Conservation (phyloP, 768 basidiomycete genomes). For the Leccinum disarticulatum region DNA sequence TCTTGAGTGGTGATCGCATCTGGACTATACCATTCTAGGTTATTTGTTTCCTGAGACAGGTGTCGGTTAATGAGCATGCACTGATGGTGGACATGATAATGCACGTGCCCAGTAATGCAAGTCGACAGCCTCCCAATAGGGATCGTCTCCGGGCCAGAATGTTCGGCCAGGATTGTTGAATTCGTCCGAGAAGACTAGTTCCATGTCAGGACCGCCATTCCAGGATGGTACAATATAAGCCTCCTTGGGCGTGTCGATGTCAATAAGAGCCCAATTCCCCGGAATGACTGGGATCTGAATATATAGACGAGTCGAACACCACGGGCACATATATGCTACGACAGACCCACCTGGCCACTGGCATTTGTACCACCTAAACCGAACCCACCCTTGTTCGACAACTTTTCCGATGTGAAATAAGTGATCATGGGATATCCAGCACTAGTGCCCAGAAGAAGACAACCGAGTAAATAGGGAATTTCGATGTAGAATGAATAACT, state of each 20-base stretch:
- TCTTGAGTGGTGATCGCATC: conserved; percentile 48
- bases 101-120: conserved; percentile 41
- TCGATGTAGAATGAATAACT: conserved; percentile 23
- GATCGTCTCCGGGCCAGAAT: conserved; percentile 83
- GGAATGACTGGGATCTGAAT: conserved; percentile 53
- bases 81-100: conserved; percentile 20
- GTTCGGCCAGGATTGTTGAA: conserved; percentile 74
- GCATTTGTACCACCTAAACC: conserved; percentile 76
- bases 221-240: conserved; percentile 55
- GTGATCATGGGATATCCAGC: conserved; percentile 46
- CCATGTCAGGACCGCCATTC: conserved; percentile 54
- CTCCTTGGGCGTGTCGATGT: conserved; percentile 56
- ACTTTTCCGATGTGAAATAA: conserved; percentile 32
- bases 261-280: conserved; percentile 58
- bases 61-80: conserved; percentile 30
- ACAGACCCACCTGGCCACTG: conserved; percentile 58
- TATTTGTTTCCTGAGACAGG: conserved; percentile 37
- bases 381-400: conserved; percentile 41
- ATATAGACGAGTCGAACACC: background rate
- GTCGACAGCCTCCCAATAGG: conserved; percentile 70
- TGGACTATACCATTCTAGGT: conserved; percentile 61
- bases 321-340: background rate
- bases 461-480: background rate
- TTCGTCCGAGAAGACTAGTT: conserved; percentile 78
- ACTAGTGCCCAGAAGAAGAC: conserved; percentile 20